Conservation (phyloP, 371 early-diverging fungal species). For the Mortierella sp. region DNA sequence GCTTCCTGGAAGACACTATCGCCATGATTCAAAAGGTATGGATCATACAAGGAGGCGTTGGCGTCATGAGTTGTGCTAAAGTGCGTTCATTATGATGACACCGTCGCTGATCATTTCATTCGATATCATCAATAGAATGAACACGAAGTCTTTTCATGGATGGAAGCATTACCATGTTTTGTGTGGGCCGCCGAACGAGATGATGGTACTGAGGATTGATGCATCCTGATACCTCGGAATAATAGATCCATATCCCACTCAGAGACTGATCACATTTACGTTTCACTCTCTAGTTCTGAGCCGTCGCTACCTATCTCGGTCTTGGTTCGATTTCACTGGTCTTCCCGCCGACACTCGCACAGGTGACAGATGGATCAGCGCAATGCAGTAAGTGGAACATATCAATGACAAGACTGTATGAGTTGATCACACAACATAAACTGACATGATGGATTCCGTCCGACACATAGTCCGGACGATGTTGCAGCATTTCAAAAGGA, state of each 20-base stretch:
- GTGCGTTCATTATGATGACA: neutral
- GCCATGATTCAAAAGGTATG: slow-evolving; percentile 44
- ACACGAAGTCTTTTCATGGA: slow-evolving; percentile 47
- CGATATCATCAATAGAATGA: slow-evolving; percentile 27
- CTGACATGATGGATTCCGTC: neutral
- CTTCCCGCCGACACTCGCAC: slow-evolving; percentile 36
- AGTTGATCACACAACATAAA: neutral
- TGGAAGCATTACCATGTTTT: slow-evolving; percentile 52
- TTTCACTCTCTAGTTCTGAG: slow-evolving; percentile 22
- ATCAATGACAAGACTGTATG: neutral
- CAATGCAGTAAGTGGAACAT: slow-evolving; percentile 44
- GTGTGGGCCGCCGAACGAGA: slow-evolving; percentile 49
- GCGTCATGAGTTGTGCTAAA: no score
- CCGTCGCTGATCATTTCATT: neutral
- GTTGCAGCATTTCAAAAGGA: slow-evolving; percentile 45
- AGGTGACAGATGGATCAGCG: slow-evolving; percentile 47
- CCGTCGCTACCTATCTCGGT: slow-evolving; percentile 45
- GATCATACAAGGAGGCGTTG: neutral
- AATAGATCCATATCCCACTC: neutral
- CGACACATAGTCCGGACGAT: slow-evolving; percentile 36
- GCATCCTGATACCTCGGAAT: neutral
- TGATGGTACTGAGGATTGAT: slow-evolving; percentile 15
- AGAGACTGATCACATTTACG: neutral
- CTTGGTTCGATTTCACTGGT: slow-evolving; percentile 52
- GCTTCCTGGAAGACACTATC: slow-evolving; percentile 37